phyloP scores from a whole-genome alignment of 1,284 basidiomycete genomes.

The Ustilago vetiveriae region DNA sequence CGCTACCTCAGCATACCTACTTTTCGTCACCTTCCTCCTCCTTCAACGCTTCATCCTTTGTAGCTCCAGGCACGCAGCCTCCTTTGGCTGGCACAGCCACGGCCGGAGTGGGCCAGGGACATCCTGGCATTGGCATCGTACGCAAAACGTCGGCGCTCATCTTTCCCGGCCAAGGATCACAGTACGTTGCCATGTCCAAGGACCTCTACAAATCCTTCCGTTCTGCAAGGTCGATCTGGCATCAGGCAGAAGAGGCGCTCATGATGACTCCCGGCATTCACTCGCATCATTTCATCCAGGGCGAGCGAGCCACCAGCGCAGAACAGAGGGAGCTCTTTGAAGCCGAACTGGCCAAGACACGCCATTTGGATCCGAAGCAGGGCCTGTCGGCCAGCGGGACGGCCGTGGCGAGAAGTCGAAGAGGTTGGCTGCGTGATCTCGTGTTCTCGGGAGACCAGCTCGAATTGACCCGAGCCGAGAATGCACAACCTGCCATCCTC shows the following conservation, averaged over 20 bases:
- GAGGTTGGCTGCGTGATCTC: slow-evolving; percentile 57
- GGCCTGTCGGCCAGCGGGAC: slow-evolving; percentile 47
- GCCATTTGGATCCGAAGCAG: slow-evolving; percentile 35
- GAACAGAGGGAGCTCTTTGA: slow-evolving; percentile 57
- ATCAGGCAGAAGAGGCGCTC: slow-evolving; percentile 61
- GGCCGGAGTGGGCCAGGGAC: slow-evolving; percentile 42
- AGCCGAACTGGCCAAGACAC: slow-evolving; percentile 52
- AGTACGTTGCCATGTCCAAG: slow-evolving; percentile 65
- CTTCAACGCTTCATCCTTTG: slow-evolving; percentile 61
- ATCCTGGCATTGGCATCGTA: slow-evolving; percentile 41
- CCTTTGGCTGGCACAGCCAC: slow-evolving; percentile 43
- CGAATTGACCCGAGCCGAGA: slow-evolving; percentile 62
- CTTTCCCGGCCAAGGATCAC: slow-evolving; percentile 63
- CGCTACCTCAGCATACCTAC: slow-evolving; percentile 62
- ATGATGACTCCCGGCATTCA: slow-evolving; percentile 46
- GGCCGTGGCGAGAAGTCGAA: slow-evolving; percentile 26
- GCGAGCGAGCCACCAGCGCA: slow-evolving; percentile 20
- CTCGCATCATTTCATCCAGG: slow-evolving; percentile 30
- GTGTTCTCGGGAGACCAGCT: slow-evolving; percentile 65
- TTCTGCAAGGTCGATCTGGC: slow-evolving; percentile 61
- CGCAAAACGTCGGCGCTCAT: slow-evolving; percentile 61
- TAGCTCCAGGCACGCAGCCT: slow-evolving; percentile 48
- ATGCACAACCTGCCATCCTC: slow-evolving; percentile 63
- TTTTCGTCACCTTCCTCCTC: slow-evolving; percentile 63
- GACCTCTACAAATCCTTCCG: slow-evolving; percentile 61